Conservation (phyloP, 108 stramenopile species). For the Bacterosira constricta region DNA sequence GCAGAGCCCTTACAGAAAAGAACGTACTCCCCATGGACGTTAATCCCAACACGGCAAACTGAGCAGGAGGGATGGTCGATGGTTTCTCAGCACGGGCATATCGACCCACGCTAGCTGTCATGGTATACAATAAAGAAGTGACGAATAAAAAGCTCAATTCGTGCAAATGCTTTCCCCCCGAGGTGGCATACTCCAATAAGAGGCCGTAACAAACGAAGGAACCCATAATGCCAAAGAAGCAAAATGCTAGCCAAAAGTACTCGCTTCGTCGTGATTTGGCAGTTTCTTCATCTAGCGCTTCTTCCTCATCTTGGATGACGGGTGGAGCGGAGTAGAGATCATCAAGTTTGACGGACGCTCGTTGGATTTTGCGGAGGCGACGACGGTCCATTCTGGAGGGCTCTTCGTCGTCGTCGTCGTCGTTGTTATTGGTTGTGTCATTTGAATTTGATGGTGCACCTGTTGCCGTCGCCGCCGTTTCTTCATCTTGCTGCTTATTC, state of each 20-base stretch:
- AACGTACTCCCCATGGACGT: constrained; percentile 97
- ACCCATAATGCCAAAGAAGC: constrained; percentile 91
- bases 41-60: constrained; percentile 91
- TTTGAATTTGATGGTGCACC: no score
- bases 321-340: constrained; percentile 45
- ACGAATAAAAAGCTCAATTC: constrained; percentile 96
- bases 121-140: constrained; percentile 90
- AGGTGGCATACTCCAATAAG: constrained; percentile 94
- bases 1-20: constrained; percentile 90
- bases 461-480: no score
- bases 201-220: constrained; percentile 93
- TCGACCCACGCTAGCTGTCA: constrained; percentile 82
- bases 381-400: constrained; percentile 21
- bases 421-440: neutral
- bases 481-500: no score
- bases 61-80: constrained; percentile 91
- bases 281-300: neutral
- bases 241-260: constrained; percentile 82
- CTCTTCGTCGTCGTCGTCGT: neutral
- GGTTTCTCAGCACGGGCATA: constrained; percentile 90
- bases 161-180: constrained; percentile 90
- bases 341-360: constrained; percentile 40
- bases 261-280: constrained; percentile 36
- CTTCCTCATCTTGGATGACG: constrained; percentile 6
- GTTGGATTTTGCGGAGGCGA: constrained; percentile 23